These are phyloP conservation scores for Neurospora tetraspora DNA, from an alignment of 495 filamentous ascomycete genomes.

Conservation along the genomic window DNA sequence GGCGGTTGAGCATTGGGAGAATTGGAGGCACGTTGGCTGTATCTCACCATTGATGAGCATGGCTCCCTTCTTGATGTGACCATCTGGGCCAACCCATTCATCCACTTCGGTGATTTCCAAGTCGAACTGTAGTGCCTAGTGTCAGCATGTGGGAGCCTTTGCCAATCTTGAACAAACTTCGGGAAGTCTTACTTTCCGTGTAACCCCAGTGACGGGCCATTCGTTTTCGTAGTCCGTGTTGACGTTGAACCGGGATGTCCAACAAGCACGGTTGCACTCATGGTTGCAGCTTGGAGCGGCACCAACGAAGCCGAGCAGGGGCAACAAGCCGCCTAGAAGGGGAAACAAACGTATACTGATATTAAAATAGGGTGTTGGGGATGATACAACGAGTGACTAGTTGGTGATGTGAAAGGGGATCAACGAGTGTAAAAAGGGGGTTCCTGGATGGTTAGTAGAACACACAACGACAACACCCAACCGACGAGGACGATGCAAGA, in stretches of 20 bases:
- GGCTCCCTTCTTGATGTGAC: constrained; percentile 15
- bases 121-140: constrained; percentile 9
- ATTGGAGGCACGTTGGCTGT: constrained; percentile 1
- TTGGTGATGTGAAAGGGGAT: background rate
- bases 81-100: constrained; percentile 25
- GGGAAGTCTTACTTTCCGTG: background rate
- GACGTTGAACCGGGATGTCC: background rate
- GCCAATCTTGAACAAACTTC: too few relatives aligned
- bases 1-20: background rate
- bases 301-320: background rate
- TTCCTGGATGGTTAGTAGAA: background rate
- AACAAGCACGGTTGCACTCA: constrained; percentile 4
- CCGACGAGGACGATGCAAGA: background rate
- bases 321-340: background rate
- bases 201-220: constrained; percentile 1
- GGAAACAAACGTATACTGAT: background rate
- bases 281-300: constrained; percentile 20
- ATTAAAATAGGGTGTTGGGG: background rate
- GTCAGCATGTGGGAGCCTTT: background rate
- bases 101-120: constrained; percentile 9
- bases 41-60: constrained; percentile 24
- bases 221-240: constrained; percentile 3
- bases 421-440: background rate
- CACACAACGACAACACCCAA: background rate
- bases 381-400: background rate